These are phyloP conservation scores for Penstemon newberryi DNA, from an alignment of 257 asterid genomes.

Conservation along the genomic window DNA sequence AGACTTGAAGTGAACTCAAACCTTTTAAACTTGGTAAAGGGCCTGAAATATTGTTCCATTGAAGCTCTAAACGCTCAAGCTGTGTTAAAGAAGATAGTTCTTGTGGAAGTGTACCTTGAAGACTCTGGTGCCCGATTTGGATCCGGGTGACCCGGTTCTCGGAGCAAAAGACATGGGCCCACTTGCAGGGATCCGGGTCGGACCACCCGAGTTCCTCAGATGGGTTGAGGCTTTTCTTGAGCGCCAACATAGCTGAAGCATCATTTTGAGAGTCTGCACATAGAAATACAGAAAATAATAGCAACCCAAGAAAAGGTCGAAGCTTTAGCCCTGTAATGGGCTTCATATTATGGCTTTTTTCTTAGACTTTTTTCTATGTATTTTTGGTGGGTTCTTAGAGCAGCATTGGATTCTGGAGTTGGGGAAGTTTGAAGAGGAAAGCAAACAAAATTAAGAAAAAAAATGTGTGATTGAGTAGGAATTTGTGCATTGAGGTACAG, in stretches of 20 bases:
- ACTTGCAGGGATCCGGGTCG: slow-evolving; percentile 85
- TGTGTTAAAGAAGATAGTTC: slow-evolving; percentile 57
- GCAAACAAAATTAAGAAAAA: not conserved
- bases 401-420: slow-evolving; percentile 25
- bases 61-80: slow-evolving; percentile 78
- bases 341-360: slow-evolving; percentile 37
- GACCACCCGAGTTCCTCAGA: slow-evolving; percentile 59
- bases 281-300: slow-evolving; percentile 39
- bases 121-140: slow-evolving; percentile 68
- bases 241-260: slow-evolving; percentile 65
- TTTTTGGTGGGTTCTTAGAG: slow-evolving; percentile 13
- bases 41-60: slow-evolving; percentile 79
- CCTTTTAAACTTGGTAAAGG: slow-evolving; percentile 78
- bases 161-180: slow-evolving; percentile 62
- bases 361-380: slow-evolving; percentile 9
- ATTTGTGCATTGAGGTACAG: slow-evolving; percentile 35
- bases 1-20: slow-evolving; percentile 52
- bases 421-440: slow-evolving; percentile 9
- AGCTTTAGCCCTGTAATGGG: slow-evolving; percentile 41
- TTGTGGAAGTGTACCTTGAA: slow-evolving; percentile 73
- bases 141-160: slow-evolving; percentile 77
- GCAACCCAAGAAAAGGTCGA: slow-evolving; percentile 43
- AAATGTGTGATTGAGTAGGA: slow-evolving; percentile 19
- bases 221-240: slow-evolving; percentile 63
- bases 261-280: slow-evolving; percentile 50